A percentile compares a stretch with the other conserved stretches of the same genome.
Conservation (phyloP, 805 yeast genomes). For the Millerozyma miso region DNA sequence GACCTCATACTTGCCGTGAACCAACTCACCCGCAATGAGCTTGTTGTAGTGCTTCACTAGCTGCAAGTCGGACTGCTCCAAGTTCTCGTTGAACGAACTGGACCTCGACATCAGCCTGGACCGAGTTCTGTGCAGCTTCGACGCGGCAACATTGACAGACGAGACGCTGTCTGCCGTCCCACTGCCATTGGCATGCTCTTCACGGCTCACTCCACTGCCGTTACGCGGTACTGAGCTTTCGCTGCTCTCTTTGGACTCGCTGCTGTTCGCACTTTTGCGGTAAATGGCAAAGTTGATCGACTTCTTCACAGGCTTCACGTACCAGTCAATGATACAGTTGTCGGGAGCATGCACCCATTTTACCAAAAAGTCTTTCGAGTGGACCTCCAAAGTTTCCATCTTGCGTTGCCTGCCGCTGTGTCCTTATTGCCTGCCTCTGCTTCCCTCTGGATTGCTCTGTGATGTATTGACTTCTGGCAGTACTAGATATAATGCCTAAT, state of each 20-base stretch:
- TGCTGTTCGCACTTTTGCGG: slow-evolving; percentile 22
- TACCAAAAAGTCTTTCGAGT: slow-evolving; percentile 81
- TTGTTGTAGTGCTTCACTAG: slow-evolving; percentile 57
- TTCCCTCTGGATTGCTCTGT: background rate
- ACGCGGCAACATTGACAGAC: slow-evolving; percentile 33
- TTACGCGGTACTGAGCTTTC: background rate
- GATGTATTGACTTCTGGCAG: too few species aligned
- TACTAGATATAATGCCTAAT: background rate
- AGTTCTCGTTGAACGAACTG: slow-evolving; percentile 34
- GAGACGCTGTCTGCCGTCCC: slow-evolving; percentile 39
- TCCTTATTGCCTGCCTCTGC: background rate
- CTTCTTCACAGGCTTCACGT: slow-evolving; percentile 63
- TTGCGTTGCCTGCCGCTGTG: background rate
- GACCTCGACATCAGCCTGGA: slow-evolving; percentile 24
- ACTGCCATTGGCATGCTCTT: slow-evolving; percentile 30
- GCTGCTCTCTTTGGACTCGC: background rate
- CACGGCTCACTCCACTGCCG: slow-evolving; percentile 1
- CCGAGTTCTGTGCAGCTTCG: slow-evolving; percentile 23
- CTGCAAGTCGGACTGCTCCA: slow-evolving; percentile 39
- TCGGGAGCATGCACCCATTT: slow-evolving; percentile 85
- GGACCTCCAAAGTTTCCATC: slow-evolving; percentile 90
- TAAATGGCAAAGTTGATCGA: slow-evolving; percentile 41
- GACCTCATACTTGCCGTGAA: slow-evolving; percentile 59
- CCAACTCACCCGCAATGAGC: slow-evolving; percentile 51
- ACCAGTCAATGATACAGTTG: slow-evolving; percentile 67